Evolutionary conservation across 345 rosid species (phyloP).

Genomic region (Lepidium aucheri): DNA sequence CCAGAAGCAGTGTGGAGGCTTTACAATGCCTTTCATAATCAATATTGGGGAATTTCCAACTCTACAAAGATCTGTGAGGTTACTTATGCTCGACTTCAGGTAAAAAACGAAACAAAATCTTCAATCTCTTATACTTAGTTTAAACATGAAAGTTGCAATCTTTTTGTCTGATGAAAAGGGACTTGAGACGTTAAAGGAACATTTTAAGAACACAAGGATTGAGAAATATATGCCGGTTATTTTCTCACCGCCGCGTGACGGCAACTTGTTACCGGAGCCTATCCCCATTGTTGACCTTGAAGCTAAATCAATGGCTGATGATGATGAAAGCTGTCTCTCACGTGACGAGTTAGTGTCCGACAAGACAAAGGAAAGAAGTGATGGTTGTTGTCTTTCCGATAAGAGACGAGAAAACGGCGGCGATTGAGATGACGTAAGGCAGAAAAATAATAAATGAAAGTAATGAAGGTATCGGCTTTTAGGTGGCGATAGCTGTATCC

Average conservation of each 20-base stretch:
- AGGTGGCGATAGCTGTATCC: conserved; percentile 21
- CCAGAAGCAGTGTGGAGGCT: conserved; percentile 69
- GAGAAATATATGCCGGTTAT: conserved; percentile 69
- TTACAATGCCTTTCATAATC: conserved; percentile 72
- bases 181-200: conserved; percentile 67
- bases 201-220: conserved; percentile 73
- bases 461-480: conserved; percentile 20
- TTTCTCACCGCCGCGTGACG: conserved; percentile 84
- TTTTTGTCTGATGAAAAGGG: conserved; percentile 33
- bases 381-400: conserved; percentile 5
- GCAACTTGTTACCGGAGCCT: conserved; percentile 48
- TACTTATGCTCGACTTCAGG: conserved; percentile 91
- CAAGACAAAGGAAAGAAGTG: conserved; percentile 15
- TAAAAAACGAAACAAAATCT: background rate
- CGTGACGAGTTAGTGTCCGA: conserved; percentile 8
- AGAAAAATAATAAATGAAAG: background rate
- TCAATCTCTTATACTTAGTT: background rate
- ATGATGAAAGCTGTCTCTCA: background rate
- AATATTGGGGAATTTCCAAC: conserved; percentile 70
- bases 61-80: conserved; percentile 84
- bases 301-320: background rate
- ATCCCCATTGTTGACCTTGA: conserved; percentile 29
- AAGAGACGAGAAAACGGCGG: background rate
- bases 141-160: no score
- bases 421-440: conserved; percentile 16